These are phyloP conservation scores for Acrocalymma vagum DNA, from an alignment of 2,329 filamentous ascomycete species.

Conservation along the genomic window DNA sequence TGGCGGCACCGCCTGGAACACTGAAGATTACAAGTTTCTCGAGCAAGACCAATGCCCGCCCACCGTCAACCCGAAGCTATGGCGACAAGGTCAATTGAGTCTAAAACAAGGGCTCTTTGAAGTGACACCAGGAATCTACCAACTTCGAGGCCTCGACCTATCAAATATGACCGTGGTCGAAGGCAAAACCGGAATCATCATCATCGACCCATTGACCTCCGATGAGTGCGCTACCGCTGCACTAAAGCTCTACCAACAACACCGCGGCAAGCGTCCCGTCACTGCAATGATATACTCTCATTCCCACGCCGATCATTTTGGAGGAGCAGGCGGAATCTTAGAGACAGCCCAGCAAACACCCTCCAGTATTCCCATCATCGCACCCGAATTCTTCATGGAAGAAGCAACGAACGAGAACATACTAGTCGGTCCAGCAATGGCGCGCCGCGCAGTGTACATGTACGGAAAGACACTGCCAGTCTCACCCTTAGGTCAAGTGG, in stretches of 20 bases:
- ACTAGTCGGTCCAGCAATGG: constrained; percentile 50
- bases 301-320: constrained; percentile 51
- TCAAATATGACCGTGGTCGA: constrained; percentile 54
- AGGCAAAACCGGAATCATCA: constrained; percentile 45
- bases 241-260: constrained; percentile 43
- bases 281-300: constrained; percentile 53
- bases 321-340: constrained; percentile 37
- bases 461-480: constrained; percentile 46
- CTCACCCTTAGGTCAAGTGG: constrained; percentile 45
- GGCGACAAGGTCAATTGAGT: constrained; percentile 46
- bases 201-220: constrained; percentile 51
- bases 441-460: constrained; percentile 50
- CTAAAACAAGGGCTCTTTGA: constrained; percentile 47
- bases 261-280: constrained; percentile 29
- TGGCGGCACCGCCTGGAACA: constrained; percentile 45
- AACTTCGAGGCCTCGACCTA: constrained; percentile 52
- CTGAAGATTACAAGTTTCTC: constrained; percentile 30
- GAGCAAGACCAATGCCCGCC: constrained; percentile 23
- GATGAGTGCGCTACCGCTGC: constrained; percentile 46
- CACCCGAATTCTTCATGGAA: constrained; percentile 22
- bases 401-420: constrained; percentile 51
- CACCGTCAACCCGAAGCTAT: constrained; percentile 43
- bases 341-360: too few relatives aligned
- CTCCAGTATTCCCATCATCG: constrained; percentile 9
- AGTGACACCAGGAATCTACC: constrained; percentile 48